These are phyloP conservation scores for Beta macrorhiza DNA, from an alignment of 179 eudicot genomes.

Conservation along the genomic window DNA sequence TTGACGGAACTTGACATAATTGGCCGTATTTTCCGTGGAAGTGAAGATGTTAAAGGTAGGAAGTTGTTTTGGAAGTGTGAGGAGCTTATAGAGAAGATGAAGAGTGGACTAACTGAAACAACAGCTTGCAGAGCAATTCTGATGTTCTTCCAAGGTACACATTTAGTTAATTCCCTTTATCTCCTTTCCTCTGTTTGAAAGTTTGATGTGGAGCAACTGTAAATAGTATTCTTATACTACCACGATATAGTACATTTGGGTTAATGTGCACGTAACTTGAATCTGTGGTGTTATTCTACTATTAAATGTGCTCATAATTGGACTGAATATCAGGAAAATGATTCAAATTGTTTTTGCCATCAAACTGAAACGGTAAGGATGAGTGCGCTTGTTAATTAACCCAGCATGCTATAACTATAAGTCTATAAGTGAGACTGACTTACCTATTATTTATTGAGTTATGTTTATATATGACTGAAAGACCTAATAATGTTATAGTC, in stretches of 20 bases:
- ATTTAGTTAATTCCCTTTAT: neutral
- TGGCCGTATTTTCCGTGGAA: constrained; percentile 81
- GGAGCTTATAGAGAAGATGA: constrained; percentile 80
- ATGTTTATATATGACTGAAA: neutral
- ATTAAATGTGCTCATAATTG: neutral
- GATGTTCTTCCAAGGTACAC: constrained; percentile 79
- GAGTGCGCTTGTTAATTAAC: neutral
- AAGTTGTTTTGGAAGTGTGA: constrained; percentile 91
- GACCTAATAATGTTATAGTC: constrained; percentile 2
- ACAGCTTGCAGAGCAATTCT: constrained; percentile 68
- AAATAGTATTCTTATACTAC: no score
- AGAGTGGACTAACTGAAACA: constrained; percentile 70
- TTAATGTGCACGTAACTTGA: neutral
- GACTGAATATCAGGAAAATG: neutral
- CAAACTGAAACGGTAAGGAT: no score
- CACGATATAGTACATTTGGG: neutral
- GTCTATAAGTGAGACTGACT: neutral
- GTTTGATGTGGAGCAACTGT: neutral
- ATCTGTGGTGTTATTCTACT: neutral
- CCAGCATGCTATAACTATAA: neutral
- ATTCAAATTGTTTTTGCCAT: neutral
- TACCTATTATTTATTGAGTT: neutral
- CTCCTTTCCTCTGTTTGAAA: constrained; percentile 10
- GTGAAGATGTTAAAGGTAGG: constrained; percentile 90
- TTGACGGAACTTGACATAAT: constrained; percentile 83